Percentiles rank a stretch among this genome's conserved stretches.
Conservation (phyloP, 257 asterid species). For the Solanum habrochaites region DNA sequence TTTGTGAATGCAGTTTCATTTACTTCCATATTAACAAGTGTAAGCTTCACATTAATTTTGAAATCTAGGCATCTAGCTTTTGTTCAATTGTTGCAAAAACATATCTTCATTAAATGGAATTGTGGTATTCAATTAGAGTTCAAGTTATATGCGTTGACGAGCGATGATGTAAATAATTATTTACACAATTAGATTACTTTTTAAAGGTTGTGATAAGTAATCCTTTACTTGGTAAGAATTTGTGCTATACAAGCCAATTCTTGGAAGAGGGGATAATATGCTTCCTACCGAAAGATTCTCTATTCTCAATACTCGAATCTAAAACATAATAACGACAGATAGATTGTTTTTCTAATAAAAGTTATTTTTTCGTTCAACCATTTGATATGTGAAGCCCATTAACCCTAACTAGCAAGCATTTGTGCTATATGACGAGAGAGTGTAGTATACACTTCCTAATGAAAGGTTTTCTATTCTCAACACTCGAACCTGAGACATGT, state of each 20-base stretch:
- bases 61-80: neutral
- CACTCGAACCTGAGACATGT: neutral
- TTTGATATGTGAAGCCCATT: neutral
- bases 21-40: neutral
- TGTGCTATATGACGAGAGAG: neutral
- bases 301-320: neutral
- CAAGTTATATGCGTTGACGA: too few relatives aligned
- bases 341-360: too few relatives aligned
- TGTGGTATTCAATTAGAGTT: neutral
- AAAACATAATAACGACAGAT: neutral
- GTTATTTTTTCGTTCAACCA: neutral
- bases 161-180: too few relatives aligned
- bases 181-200: too few relatives aligned
- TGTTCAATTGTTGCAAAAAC: neutral
- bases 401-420: neutral
- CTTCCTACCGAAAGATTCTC: neutral
- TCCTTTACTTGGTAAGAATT: neutral
- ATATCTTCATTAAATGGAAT: neutral
- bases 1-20: neutral
- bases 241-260: neutral
- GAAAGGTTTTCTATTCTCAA: neutral
- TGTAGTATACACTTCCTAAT: neutral
- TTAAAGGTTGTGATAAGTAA: too few relatives aligned
- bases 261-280: rapidly evolving
- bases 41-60: neutral